Evolutionary conservation across 2,329 filamentous ascomycete species (phyloP).

Genomic region (Apiospora saccharicola): DNA sequence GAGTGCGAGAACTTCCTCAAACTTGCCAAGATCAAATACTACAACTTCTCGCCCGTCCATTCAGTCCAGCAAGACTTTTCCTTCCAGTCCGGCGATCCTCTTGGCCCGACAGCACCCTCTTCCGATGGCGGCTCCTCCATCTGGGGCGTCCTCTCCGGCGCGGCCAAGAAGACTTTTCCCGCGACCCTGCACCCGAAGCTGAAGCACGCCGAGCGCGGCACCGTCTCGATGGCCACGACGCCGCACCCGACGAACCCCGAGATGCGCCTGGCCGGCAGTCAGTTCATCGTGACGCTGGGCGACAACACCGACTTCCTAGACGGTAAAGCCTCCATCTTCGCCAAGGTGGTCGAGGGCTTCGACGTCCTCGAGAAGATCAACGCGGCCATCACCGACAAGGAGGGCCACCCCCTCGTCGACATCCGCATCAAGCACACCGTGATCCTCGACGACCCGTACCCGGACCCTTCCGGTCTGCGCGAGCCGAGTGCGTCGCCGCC

Average conservation of each 20-base stretch:
- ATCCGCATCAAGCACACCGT: conserved; percentile 94
- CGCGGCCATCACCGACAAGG: conserved; percentile 83
- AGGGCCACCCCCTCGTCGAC: conserved; percentile 87
- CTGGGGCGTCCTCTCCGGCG: conserved; percentile 81
- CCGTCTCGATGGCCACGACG: conserved; percentile 96
- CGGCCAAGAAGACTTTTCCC: conserved; percentile 77
- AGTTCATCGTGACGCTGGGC: conserved; percentile 92
- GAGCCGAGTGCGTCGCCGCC: conserved; percentile 82
- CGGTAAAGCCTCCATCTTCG: conserved; percentile 93
- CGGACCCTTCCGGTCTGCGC: conserved; percentile 78
- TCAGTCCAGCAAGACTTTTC: conserved; percentile 94
- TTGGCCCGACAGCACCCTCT: conserved; percentile 82
- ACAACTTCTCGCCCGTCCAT: conserved; percentile 95
- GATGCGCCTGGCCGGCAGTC: conserved; percentile 82
- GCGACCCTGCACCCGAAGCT: conserved; percentile 87
- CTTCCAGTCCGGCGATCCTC: conserved; percentile 93
- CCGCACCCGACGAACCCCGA: conserved; percentile 80
- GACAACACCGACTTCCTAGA: conserved; percentile 91
- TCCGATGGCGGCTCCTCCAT: conserved; percentile 94
- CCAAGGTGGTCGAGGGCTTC: conserved; percentile 94
- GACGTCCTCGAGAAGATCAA: conserved; percentile 95
- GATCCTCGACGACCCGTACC: conserved; percentile 89
- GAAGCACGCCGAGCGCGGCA: conserved; percentile 88
- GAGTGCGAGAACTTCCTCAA: conserved; percentile 98
- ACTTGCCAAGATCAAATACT: conserved; percentile 98